Percentiles rank a stretch among this genome's conserved stretches.
Conservation (phyloP, 768 basidiomycete species). For the Imleria badia region DNA sequence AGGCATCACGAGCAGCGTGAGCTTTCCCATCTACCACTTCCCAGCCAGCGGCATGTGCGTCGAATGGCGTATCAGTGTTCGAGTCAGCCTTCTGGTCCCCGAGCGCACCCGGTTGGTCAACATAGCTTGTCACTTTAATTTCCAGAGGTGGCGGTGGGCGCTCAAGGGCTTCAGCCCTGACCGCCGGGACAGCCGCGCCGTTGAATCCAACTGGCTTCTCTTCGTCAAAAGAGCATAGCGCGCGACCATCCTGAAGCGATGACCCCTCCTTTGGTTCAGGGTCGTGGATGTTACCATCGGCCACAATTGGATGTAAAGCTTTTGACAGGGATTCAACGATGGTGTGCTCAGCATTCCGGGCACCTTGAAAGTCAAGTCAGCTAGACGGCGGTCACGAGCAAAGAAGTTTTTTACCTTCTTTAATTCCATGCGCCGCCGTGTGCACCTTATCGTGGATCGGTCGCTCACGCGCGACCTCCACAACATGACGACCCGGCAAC, state of each 20-base stretch:
- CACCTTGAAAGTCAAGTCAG: constrained; percentile 35
- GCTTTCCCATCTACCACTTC: constrained; percentile 43
- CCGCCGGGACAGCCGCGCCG: constrained; percentile 60
- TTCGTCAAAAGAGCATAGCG: constrained; percentile 52
- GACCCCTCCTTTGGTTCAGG: constrained; percentile 27
- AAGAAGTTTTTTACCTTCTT: constrained; percentile 48
- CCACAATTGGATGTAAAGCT: constrained; percentile 35
- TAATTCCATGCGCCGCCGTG: constrained; percentile 38
- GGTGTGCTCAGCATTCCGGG: constrained; percentile 40
- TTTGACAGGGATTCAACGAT: constrained; percentile 36
- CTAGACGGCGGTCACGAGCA: background rate
- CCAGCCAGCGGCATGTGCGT: constrained; percentile 41
- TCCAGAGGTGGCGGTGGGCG: constrained; percentile 39
- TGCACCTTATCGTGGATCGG: constrained; percentile 34
- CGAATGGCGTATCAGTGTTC: constrained; percentile 9
- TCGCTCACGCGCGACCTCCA: constrained; percentile 41
- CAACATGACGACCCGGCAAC: constrained; percentile 41
- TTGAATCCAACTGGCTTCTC: constrained; percentile 55
- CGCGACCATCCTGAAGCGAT: constrained; percentile 48
- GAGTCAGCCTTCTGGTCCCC: constrained; percentile 10
- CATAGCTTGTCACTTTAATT: constrained; percentile 23
- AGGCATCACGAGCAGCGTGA: constrained; percentile 45
- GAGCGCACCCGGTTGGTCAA: constrained; percentile 26
- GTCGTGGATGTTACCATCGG: background rate
- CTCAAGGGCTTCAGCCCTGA: constrained; percentile 67